Evolutionary conservation across 345 rosid genomes (phyloP), one percentile per base, ranked within the genome.

Genomic region (Angophora floribunda): DNA sequence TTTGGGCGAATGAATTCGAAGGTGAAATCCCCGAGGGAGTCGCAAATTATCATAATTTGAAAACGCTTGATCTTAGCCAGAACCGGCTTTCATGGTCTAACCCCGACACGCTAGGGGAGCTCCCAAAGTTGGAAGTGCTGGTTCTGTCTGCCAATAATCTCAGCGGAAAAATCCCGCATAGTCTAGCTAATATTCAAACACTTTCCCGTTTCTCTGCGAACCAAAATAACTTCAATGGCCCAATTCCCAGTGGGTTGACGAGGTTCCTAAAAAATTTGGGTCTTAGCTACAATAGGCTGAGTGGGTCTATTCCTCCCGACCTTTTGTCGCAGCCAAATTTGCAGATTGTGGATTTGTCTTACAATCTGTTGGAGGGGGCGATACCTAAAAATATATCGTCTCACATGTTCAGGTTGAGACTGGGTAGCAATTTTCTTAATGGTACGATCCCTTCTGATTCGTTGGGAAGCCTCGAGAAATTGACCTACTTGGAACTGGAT

Each of bases 401-500:
- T n/a, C 44, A 89, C 88, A 61, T 95, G 93, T 55, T 96, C 15
- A 93, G 97, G 91, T 59, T 97, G 92, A 94, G 98, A 90, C 89
- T 97, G 86, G 98, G 98, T 89, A 89, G 93, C 93, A 96, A 96
- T 87, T 57, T 0, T 3, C 93, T 95, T 36, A 53, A 4, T 47
- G 97, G 95, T 84, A 2, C 41, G 0, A 85, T 96, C 75, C 93
- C 95, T 26, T 80, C 93, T 61, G 47, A 86, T 50, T 30, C 87
- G 15, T 88, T 94, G 88, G 88, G 85, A 32, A 86, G 59, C 51
- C 92, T 88, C 30, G 16, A 41, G 59, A 88, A 44, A 2, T 92
- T 96, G 90, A 93, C 88, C 19, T 96, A 95, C 90, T 90, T 97
- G 91, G 97, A 96, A 90, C 88, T 94, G 92, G 98, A 95, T 11